These are phyloP conservation scores for Maudiozyma barnettii DNA, from an alignment of 805 yeast genomes.

Conservation along the genomic window DNA sequence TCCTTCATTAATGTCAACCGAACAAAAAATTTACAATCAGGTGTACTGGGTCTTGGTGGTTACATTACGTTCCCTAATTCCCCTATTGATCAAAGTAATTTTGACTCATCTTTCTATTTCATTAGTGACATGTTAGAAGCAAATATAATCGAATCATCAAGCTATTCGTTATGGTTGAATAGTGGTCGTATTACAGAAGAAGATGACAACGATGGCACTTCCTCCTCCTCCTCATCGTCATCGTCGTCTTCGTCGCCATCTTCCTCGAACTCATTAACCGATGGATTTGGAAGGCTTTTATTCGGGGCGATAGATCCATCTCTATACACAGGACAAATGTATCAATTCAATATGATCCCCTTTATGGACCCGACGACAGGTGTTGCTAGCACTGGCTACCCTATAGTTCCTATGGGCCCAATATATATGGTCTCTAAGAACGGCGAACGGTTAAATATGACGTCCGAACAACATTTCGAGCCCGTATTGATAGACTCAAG, in stretches of 20 bases:
- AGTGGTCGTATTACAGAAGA: conserved; percentile 9
- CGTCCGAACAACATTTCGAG: conserved; percentile 29
- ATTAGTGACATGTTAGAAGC: conserved; percentile 27
- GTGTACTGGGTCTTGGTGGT: conserved; percentile 40
- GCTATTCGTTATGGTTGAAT: conserved; percentile 37
- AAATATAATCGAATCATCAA: conserved; percentile 29
- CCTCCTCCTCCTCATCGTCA: no score
- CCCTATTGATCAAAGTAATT: conserved; percentile 11
- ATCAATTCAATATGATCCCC: conserved; percentile 42
- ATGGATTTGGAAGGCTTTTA: conserved; percentile 31
- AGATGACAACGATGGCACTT: background rate
- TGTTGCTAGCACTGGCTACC: conserved; percentile 28
- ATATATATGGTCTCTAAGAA: conserved; percentile 35
- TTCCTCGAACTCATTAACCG: conserved; percentile 6
- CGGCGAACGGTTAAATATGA: conserved; percentile 32
- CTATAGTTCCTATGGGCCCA: conserved; percentile 40
- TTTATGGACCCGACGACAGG: conserved; percentile 18
- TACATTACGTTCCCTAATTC: conserved; percentile 8
- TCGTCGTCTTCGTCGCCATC: conserved; percentile 4
- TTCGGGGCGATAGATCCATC: conserved; percentile 51
- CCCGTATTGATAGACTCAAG: conserved; percentile 57
- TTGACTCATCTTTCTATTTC: conserved; percentile 21
- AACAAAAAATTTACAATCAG: conserved; percentile 28
- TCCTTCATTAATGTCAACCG: conserved; percentile 33
- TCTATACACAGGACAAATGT: conserved; percentile 39